Conservation (phyloP, 176 grass and related monocot genomes). For the Pharus latifolius region DNA sequence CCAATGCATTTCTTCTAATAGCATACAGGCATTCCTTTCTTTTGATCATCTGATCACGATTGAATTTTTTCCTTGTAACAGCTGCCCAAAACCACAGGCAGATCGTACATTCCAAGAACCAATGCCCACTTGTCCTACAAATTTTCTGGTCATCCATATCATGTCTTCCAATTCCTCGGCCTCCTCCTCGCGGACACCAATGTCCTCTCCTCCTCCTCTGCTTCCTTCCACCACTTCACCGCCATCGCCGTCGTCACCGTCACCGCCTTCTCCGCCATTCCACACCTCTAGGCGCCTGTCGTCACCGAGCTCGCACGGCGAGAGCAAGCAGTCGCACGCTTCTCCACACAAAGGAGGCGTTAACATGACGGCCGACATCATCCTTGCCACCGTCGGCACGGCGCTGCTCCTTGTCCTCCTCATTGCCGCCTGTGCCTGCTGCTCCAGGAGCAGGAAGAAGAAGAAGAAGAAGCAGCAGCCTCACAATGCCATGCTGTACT, state of each 20-base stretch:
- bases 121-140: too few species aligned
- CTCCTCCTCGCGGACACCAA: not conserved
- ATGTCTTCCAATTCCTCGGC: not conserved
- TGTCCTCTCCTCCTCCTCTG: not conserved
- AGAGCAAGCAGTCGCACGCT: not conserved
- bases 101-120: too few species aligned
- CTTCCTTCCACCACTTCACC: not conserved
- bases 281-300: not conserved
- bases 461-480: not conserved
- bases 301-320: not conserved
- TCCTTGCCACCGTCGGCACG: not conserved
- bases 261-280: not conserved
- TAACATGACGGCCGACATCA: not conserved
- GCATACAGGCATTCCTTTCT: too few species aligned
- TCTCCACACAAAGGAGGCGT: not conserved
- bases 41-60: too few species aligned
- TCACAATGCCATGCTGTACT: conserved; percentile 22
- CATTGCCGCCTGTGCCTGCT: conserved; percentile 19
- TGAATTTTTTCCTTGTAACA: too few species aligned
- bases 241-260: not conserved
- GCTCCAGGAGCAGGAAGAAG: conserved; percentile 4
- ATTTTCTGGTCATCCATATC: not conserved
- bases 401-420: conserved; percentile 13
- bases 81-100: too few species aligned
- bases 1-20: too few species aligned